Evolutionary conservation across 106 monocot species (phyloP).

Genomic region (Acorus gramineus): DNA sequence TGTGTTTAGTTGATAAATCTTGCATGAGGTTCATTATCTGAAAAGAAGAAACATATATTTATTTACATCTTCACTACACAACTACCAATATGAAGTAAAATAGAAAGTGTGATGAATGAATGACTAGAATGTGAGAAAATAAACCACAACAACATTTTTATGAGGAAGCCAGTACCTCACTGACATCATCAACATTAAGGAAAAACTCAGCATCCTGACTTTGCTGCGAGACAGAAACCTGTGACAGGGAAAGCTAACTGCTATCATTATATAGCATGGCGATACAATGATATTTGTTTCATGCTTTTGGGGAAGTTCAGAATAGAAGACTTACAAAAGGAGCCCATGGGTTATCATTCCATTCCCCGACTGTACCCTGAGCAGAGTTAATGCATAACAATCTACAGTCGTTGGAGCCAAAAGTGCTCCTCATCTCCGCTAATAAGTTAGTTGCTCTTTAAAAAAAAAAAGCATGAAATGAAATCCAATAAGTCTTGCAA

Average conservation of each 20-base stretch:
- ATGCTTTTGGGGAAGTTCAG: no score
- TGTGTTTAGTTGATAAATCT: slow-evolving; percentile 62
- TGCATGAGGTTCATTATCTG: slow-evolving; percentile 89
- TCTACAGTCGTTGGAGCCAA: slow-evolving; percentile 59
- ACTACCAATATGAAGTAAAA: no score
- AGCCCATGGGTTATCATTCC: slow-evolving; percentile 46
- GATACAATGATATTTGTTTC: no score
- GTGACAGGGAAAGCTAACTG: neutral
- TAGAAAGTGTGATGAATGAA: no score
- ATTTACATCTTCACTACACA: no score
- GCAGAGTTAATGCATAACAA: slow-evolving; percentile 79
- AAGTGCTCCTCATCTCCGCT: slow-evolving; percentile 71
- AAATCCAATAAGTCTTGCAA: slow-evolving; percentile 5
- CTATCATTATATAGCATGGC: no score
- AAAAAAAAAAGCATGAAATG: slow-evolving; percentile 5
- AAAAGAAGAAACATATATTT: neutral
- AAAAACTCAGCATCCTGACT: slow-evolving; percentile 31
- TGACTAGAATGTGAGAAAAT: no score
- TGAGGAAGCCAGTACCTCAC: slow-evolving; percentile 37
- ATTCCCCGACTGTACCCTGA: slow-evolving; percentile 23
- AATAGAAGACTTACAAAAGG: slow-evolving; percentile 48
- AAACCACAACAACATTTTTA: no score
- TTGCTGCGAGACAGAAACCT: slow-evolving; percentile 37
- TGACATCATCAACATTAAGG: slow-evolving; percentile 57
- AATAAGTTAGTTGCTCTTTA: slow-evolving; percentile 59